Percentiles rank a stretch among this genome's conserved stretches.
phyloP scores from a whole-genome alignment of 129 eudicot species.

The Arctium lappa region DNA sequence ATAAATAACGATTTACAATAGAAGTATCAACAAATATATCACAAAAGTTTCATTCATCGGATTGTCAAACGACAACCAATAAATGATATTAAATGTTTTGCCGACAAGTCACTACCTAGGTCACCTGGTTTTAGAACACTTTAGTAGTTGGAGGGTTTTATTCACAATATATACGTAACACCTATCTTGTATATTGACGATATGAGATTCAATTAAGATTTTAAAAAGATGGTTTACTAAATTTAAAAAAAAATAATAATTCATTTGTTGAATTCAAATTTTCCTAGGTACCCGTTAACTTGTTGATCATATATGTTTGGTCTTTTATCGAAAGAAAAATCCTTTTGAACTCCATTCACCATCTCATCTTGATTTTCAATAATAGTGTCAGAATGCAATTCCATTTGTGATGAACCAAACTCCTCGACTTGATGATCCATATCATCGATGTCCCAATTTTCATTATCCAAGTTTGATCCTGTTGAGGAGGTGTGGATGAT shows the following conservation, averaged over 20 bases:
- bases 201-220: not conserved
- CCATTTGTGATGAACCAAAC: slow-evolving; percentile 23
- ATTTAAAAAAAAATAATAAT: not conserved
- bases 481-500: slow-evolving; percentile 18
- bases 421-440: slow-evolving; percentile 7
- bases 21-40: not conserved
- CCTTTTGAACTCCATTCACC: slow-evolving; percentile 18
- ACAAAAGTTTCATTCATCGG: not conserved
- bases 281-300: not conserved
- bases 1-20: not conserved
- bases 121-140: too few relatives aligned
- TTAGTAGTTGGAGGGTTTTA: not conserved
- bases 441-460: slow-evolving; percentile 25
- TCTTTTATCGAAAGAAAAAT: slow-evolving; percentile 43
- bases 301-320: slow-evolving; percentile 1
- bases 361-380: slow-evolving; percentile 20
- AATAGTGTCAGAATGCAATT: slow-evolving; percentile 1
- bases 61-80: too few relatives aligned
- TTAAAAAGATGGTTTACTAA: too few relatives aligned
- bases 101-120: too few relatives aligned
- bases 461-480: slow-evolving; percentile 16
- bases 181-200: not conserved
- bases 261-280: not conserved
- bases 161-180: not conserved
- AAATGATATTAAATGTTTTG: too few relatives aligned